Base-by-base conservation (phyloP, 1,139 yeast species). In the Kodamaea ohmeri region DNA sequence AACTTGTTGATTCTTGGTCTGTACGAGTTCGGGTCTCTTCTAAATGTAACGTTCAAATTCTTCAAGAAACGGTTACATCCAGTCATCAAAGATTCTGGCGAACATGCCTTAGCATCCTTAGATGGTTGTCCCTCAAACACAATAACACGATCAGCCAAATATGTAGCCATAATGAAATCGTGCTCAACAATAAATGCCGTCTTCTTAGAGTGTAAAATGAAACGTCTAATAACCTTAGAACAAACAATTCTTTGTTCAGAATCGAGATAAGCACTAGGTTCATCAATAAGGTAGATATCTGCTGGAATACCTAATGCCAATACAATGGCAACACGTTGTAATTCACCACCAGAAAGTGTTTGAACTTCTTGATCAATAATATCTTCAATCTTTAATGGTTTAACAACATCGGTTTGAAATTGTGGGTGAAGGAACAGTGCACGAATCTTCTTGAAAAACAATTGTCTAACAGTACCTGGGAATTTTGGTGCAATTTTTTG, bases 111-210 rank as follows among this genome's bases (percentile, higher is more conserved):
- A 29, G 97, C 88, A 49, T 83, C 74, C 59, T 77, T 76, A 16
- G 97, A 88, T 39, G 99, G 97, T 49, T 71, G 60, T 66, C 99
- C 98, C 65, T 92, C 98, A 60, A 90, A 94, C 42, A 92, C 97
- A 76, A 92, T 92, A 52, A 92, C 98, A 61, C 95, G 81, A 67
- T 92, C 98, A 46, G 99, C 98, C 73, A 92, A 78, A 64, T 92
- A 92, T 19, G 98, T 92, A 48, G 98, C 97, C 98, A 92, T 92
- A 71, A 92, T 92, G 78, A 92, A 92, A 80, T 92, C 99, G 82
- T 92, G 99, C 83, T 92, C 99, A 45, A 92, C 99, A 55, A 92
- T 75, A 61, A 92, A 92, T 7, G 98, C 98, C 34, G 98, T 89
- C 76, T 90, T 92, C 74, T 92, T 90, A 52, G 97, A 80, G 63